Conservation (phyloP, 495 filamentous ascomycete genomes). For the Penicillium samsonianum region DNA sequence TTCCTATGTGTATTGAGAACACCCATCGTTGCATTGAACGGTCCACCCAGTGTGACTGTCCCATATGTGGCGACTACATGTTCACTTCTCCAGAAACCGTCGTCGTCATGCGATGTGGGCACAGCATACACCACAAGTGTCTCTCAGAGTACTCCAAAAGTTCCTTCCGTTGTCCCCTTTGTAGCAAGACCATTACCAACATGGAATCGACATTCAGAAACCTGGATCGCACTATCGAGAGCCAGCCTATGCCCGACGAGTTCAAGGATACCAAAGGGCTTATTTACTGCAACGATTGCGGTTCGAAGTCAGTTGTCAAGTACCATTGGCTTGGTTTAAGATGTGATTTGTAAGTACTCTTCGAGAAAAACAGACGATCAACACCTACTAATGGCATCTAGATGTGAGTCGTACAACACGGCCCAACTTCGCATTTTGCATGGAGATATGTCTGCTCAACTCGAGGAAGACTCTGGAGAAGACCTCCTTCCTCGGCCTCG, state of each 20-base stretch:
- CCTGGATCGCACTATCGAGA: slow-evolving; percentile 78
- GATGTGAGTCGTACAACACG: slow-evolving; percentile 83
- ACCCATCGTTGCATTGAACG: slow-evolving; percentile 95
- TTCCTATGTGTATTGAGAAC: slow-evolving; percentile 74
- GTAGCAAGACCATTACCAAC: slow-evolving; percentile 88
- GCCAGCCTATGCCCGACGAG: slow-evolving; percentile 86
- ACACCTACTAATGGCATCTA: slow-evolving; percentile 28
- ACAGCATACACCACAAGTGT: slow-evolving; percentile 90
- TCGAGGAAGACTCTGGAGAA: slow-evolving; percentile 27
- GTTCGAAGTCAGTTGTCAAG: slow-evolving; percentile 74
- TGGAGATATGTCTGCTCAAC: slow-evolving; percentile 33
- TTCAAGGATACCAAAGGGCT: slow-evolving; percentile 78
- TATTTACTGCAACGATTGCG: slow-evolving; percentile 93
- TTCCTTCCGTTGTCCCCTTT: slow-evolving; percentile 93
- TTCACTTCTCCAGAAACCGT: slow-evolving; percentile 89
- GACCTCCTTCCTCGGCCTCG: slow-evolving; percentile 25
- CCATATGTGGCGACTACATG: slow-evolving; percentile 98
- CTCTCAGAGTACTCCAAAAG: slow-evolving; percentile 79
- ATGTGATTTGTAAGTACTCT: slow-evolving; percentile 64
- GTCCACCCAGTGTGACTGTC: slow-evolving; percentile 92
- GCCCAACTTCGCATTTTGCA: slow-evolving; percentile 65
- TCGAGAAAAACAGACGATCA: background rate
- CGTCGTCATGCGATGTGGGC: slow-evolving; percentile 93
- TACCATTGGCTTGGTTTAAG: slow-evolving; percentile 97
- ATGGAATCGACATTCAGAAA: slow-evolving; percentile 96